Base-by-base conservation (phyloP, 768 basidiomycete species). In the Naganishia onofrii region DNA sequence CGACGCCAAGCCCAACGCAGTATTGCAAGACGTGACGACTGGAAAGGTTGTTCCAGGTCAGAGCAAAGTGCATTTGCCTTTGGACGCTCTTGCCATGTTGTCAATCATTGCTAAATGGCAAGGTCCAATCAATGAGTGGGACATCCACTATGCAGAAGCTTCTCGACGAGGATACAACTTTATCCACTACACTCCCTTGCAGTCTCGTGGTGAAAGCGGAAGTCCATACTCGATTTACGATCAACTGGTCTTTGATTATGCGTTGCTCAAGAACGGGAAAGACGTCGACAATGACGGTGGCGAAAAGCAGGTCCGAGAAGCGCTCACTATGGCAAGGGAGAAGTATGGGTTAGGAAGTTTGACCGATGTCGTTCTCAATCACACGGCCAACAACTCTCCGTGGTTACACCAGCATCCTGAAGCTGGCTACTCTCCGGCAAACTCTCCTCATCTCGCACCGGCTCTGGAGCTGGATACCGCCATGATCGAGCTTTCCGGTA, bases 81-180 rank as follows among this genome's bases (percentile, higher is more conserved):
- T 97, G 52, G 90, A 96, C 78, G 93, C 91, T 19, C 85, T 99
- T 9, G 87, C 90, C 38, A 89, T 98, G 76, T 83, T 98, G 67
- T 93, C 91, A 5, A 85, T 95, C 46, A 88, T 99, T 54, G 95
- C 93, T 1, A 99, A 99, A 80, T 99, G 96, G 96, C 96, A 97
- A 92, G 95, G 94, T 1, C 85, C 89, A 0, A 81, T 92, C 42
- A 80, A 83, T 13, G 84, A 88, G 34, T 98, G 96, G 96, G 84
- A 82, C 53, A 84, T 85, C 3, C 87, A 91, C 78, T 91, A 96
- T 73, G 84, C 86, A 58, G 92, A 94, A 81, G 90, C 92, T 13
- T 87, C 88, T 65, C 85, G 91, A 66, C 85, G 95, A 57, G 95
- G 96, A 0, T 99, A 99, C 84, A 99, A 94, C 64, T 96, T 98